Evolutionary conservation across 257 asterid genomes (phyloP).

Genomic region (Knoxia roxburghii): DNA sequence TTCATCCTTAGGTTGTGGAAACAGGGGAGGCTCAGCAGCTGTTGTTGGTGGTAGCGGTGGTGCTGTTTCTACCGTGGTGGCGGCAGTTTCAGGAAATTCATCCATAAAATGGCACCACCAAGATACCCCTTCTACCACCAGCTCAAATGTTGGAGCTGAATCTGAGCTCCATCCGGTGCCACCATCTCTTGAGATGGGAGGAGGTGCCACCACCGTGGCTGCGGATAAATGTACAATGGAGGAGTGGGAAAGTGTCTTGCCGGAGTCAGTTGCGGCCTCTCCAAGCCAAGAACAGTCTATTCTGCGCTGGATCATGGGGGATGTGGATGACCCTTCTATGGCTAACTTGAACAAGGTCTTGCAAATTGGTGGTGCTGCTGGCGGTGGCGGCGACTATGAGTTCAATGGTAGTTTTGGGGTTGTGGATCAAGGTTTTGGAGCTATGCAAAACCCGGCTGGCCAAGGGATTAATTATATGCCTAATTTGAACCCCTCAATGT

Average conservation of each 20-base stretch:
- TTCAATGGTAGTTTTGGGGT: conserved; percentile 48
- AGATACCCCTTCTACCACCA: conserved; percentile 68
- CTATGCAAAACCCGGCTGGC: conserved; percentile 26
- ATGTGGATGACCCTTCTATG: conserved; percentile 79
- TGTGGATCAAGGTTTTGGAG: conserved; percentile 67
- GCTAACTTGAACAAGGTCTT: conserved; percentile 47
- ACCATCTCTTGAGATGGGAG: conserved; percentile 47
- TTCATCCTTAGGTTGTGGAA: conserved; percentile 59
- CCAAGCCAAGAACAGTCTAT: conserved; percentile 74
- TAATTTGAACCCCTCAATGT: conserved; percentile 23
- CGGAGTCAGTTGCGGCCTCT: conserved; percentile 59
- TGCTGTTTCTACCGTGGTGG: conserved; percentile 69
- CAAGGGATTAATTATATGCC: conserved; percentile 38
- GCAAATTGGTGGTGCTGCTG: conserved; percentile 45
- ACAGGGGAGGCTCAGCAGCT: conserved; percentile 23
- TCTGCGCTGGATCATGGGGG: conserved; percentile 85
- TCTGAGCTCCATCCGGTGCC: conserved; percentile 53
- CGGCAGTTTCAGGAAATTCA: conserved; percentile 71
- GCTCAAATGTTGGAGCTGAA: conserved; percentile 64
- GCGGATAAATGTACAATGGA: conserved; percentile 61
- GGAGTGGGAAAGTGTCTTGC: conserved; percentile 85
- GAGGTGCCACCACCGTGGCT: conserved; percentile 25
- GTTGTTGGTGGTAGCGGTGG: conserved; percentile 39
- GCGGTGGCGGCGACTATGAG: conserved; percentile 42
- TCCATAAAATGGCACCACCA: conserved; percentile 78